Conservation (phyloP, 345 rosid species). For the Eucalyptus caleyi region DNA sequence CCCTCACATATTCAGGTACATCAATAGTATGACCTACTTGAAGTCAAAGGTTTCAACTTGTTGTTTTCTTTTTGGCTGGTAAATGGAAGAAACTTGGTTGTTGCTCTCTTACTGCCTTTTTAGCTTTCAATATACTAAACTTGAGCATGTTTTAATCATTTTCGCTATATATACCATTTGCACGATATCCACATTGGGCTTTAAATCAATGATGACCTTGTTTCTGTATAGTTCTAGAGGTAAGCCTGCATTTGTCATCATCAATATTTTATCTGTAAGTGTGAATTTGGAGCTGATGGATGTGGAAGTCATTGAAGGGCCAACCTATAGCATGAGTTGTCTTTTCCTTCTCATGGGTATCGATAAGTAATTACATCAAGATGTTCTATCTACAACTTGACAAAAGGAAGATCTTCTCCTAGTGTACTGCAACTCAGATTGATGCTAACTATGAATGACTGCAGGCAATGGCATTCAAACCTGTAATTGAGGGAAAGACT, state of each 20-base stretch:
- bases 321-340: background rate
- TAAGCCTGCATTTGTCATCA: background rate
- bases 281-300: background rate
- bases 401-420: background rate
- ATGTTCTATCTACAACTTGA: background rate
- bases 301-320: background rate
- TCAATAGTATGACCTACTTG: no score
- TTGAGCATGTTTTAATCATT: background rate
- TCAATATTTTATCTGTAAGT: background rate
- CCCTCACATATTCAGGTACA: no score
- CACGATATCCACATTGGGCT: no score
- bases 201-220: no score
- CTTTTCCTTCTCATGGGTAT: background rate
- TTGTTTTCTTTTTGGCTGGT: no score
- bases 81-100: background rate
- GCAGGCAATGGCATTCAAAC: constrained; percentile 83
- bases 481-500: constrained; percentile 61
- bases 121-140: background rate
- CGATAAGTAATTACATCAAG: background rate
- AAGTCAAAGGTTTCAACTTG: no score
- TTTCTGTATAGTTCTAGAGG: no score
- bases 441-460: background rate
- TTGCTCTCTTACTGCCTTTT: background rate
- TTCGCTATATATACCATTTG: background rate
- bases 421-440: background rate